These are phyloP conservation scores for Dorcoceras hygrometricum DNA, from an alignment of 257 asterid genomes.

Conservation along the genomic window DNA sequence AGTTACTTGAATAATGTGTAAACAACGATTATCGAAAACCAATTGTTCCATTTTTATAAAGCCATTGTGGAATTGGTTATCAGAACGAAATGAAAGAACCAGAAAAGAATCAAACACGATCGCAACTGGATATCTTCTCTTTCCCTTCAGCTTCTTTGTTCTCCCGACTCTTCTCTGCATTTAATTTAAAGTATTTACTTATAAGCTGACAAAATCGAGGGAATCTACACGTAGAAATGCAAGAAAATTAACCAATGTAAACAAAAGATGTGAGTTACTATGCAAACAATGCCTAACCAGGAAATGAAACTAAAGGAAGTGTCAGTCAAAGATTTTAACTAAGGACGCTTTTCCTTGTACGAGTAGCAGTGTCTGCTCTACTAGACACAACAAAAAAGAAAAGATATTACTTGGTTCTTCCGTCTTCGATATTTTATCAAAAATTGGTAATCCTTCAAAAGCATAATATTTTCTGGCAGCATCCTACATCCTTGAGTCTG, in stretches of 20 bases:
- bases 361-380: too few species aligned
- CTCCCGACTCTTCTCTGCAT: background rate
- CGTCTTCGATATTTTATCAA: too few species aligned
- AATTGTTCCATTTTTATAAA: background rate
- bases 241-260: background rate
- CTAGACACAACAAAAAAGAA: too few species aligned
- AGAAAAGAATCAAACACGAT: background rate
- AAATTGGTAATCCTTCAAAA: too few species aligned
- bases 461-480: too few species aligned
- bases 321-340: background rate
- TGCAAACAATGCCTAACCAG: background rate
- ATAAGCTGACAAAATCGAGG: background rate
- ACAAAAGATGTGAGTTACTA: background rate
- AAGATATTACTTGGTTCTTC: too few species aligned
- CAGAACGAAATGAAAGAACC: background rate
- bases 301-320: conserved; percentile 5
- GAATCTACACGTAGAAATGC: background rate
- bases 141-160: conserved; percentile 3
- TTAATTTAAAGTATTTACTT: background rate
- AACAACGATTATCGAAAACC: conserved; percentile 1
- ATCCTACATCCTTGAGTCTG: too few species aligned
- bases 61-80: background rate
- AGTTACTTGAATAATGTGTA: background rate
- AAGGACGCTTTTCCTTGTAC: background rate
- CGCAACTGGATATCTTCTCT: background rate